These are phyloP conservation scores for Elongisporangium anandrum DNA, from an alignment of 352 stramenopile genomes.

Conservation along the genomic window DNA sequence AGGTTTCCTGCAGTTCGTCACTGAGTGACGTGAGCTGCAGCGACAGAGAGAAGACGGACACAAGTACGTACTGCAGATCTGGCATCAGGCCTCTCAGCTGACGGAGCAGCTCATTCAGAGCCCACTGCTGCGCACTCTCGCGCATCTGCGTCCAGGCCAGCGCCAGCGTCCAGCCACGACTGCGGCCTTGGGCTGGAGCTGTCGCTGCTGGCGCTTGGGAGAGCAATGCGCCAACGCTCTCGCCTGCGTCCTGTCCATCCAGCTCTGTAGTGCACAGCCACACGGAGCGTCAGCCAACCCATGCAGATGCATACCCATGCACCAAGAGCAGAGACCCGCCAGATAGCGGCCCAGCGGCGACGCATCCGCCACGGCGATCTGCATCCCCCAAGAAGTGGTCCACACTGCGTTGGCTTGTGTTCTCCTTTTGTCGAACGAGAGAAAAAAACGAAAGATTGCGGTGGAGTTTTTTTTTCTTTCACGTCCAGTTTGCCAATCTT, in stretches of 20 bases:
- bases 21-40: not conserved
- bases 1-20: not conserved
- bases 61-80: not conserved
- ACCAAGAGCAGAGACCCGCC: conserved; percentile 17
- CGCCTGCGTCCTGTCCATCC: not conserved
- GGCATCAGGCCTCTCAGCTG: not conserved
- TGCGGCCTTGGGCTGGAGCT: not conserved
- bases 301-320: not conserved
- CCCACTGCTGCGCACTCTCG: not conserved
- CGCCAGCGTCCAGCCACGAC: not conserved
- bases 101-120: not conserved
- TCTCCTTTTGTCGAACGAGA: not conserved
- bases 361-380: conserved; percentile 29
- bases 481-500: not conserved
- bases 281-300: not conserved
- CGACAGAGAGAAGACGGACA: not conserved
- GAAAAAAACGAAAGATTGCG: not conserved
- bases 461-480: no score
- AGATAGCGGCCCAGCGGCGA: conserved; percentile 63
- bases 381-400: conserved; percentile 20
- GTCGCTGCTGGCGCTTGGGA: not conserved
- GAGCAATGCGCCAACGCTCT: not conserved
- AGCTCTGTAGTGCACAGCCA: no score
- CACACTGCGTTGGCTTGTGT: not conserved
- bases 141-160: conserved; percentile 1